Conservation (phyloP, 768 basidiomycete genomes). For the Paxillus involutus region DNA sequence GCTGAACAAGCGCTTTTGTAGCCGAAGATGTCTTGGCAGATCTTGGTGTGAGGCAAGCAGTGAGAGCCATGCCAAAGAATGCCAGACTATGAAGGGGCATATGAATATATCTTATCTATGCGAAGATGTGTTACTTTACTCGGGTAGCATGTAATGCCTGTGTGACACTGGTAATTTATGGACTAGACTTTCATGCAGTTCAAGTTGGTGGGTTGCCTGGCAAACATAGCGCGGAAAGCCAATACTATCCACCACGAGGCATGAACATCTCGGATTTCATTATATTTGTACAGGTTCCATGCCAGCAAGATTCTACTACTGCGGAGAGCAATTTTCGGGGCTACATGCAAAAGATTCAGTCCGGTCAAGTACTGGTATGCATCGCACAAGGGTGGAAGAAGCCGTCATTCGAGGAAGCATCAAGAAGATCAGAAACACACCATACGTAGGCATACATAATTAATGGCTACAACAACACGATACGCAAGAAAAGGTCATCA, state of each 20-base stretch:
- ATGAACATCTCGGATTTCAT: no score
- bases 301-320: no score
- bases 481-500: neutral
- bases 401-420: neutral
- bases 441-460: neutral
- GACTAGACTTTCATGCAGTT: neutral
- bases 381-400: no score
- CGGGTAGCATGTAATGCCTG: neutral
- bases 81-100: constrained; percentile 46
- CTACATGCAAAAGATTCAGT: no score
- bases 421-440: neutral
- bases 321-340: no score
- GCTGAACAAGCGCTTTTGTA: constrained; percentile 18
- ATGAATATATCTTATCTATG: neutral
- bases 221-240: no score
- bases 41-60: constrained; percentile 79
- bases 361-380: no score
- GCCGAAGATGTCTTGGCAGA: constrained; percentile 79
- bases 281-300: no score
- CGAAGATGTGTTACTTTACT: neutral
- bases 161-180: no score
- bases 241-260: no score
- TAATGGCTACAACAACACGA: neutral
- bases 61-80: constrained; percentile 72
- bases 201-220: no score